Evolutionary conservation across 306 rosid species (phyloP).

Genomic region (Hippophae rhamnoides): DNA sequence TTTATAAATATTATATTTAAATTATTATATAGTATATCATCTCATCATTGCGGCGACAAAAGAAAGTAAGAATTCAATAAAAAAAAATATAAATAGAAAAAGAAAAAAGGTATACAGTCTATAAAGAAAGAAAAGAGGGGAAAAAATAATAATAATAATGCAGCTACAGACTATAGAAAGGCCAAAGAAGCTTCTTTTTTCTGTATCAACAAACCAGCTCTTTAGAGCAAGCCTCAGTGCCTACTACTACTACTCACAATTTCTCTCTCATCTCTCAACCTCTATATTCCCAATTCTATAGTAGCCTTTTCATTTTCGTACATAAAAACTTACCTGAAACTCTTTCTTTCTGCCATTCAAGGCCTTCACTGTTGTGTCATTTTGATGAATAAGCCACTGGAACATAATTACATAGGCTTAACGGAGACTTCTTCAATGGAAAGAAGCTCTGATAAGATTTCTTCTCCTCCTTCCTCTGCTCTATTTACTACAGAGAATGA

Average conservation of each 20-base stretch:
- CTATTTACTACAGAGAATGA: conserved; percentile 34
- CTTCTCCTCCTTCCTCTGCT: conserved; percentile 32
- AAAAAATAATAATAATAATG: conserved; percentile 10
- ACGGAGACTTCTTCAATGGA: conserved; percentile 55
- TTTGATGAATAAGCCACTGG: conserved; percentile 23
- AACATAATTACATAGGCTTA: conserved; percentile 76
- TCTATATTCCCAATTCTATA: not conserved
- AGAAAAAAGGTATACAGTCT: too few species aligned
- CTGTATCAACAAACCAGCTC: conserved; percentile 37
- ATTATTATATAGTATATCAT: too few species aligned
- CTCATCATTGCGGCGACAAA: too few species aligned
- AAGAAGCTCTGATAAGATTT: conserved; percentile 43
- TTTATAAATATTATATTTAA: too few species aligned
- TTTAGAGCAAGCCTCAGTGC: conserved; percentile 9
- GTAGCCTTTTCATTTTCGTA: not conserved
- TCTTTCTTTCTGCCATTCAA: not conserved
- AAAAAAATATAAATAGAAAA: too few species aligned
- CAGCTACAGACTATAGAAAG: conserved; percentile 21
- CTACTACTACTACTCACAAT: not conserved
- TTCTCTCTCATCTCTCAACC: conserved; percentile 8
- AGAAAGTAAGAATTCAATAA: too few species aligned
- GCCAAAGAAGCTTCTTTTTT: conserved; percentile 44
- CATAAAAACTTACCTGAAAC: conserved; percentile 1
- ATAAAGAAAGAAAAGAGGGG: too few species aligned
- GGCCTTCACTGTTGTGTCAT: conserved; percentile 38